These are phyloP conservation scores for Ophiostoma quercus DNA, from an alignment of 2,329 filamentous ascomycete genomes.

Conservation along the genomic window DNA sequence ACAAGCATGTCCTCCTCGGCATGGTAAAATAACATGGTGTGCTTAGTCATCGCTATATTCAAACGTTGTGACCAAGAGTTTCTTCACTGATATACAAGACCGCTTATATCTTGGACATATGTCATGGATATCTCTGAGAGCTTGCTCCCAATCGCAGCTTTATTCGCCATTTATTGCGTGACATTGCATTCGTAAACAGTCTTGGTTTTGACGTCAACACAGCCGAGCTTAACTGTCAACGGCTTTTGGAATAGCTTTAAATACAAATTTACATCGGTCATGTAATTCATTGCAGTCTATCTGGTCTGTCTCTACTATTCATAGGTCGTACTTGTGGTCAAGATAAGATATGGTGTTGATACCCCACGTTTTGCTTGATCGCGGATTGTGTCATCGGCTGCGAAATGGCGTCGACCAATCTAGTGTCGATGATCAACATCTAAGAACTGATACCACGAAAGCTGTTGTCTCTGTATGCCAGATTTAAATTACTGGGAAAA, in stretches of 20 bases:
- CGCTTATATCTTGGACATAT: not conserved
- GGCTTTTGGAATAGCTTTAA: not conserved
- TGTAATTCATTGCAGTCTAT: not conserved
- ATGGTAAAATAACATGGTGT: not conserved
- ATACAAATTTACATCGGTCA: not conserved
- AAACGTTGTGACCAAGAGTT: not conserved
- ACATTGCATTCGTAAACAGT: not conserved
- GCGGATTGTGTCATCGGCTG: not conserved
- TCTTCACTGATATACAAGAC: not conserved
- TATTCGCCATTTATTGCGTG: not conserved
- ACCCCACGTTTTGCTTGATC: not conserved
- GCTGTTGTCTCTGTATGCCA: too few species aligned
- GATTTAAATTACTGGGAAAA: too few species aligned
- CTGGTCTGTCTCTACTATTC: not conserved
- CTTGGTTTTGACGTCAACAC: not conserved
- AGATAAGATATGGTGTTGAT: not conserved
- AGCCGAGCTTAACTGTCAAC: too few species aligned
- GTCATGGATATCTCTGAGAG: not conserved
- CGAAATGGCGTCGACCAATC: not conserved
- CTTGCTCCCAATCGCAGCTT: not conserved
- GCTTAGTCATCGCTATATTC: not conserved
- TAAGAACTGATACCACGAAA: not conserved
- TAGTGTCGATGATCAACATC: constrained; percentile 1
- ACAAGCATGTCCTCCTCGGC: too few species aligned
- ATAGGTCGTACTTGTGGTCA: too few species aligned